These are phyloP conservation scores for Batrachochytrium dendrobatidis DNA, from an alignment of 371 early-diverging fungal genomes.

Conservation along the genomic window DNA sequence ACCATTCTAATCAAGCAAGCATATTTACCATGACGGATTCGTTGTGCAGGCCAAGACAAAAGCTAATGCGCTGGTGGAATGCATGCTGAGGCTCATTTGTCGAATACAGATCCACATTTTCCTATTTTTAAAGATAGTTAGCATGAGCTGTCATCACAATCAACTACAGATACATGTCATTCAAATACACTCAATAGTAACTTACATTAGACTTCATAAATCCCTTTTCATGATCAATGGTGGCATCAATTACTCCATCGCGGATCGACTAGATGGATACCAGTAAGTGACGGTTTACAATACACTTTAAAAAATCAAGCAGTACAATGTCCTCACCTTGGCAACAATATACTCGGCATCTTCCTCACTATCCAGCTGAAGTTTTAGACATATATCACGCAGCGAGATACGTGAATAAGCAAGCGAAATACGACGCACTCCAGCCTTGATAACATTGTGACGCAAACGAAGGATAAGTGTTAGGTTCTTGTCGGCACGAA, in stretches of 20 bases:
- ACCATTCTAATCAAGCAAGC: background rate
- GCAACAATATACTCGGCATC: slow-evolving; percentile 97
- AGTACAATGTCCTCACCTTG: slow-evolving; percentile 44
- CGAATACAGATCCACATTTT: slow-evolving; percentile 87
- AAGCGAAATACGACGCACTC: slow-evolving; percentile 89
- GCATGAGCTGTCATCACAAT: background rate
- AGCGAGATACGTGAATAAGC: slow-evolving; percentile 95
- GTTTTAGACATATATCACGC: slow-evolving; percentile 89
- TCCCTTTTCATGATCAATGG: slow-evolving; percentile 87
- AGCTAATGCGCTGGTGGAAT: slow-evolving; percentile 90
- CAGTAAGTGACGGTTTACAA: slow-evolving; percentile 3
- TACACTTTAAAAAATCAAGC: background rate
- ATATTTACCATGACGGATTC: slow-evolving; percentile 80
- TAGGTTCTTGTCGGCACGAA: slow-evolving; percentile 82
- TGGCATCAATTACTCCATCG: slow-evolving; percentile 96
- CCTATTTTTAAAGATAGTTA: slow-evolving; percentile 44
- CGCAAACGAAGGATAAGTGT: slow-evolving; percentile 79
- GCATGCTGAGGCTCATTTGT: slow-evolving; percentile 92
- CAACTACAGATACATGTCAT: background rate
- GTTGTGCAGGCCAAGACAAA: slow-evolving; percentile 91
- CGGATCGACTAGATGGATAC: slow-evolving; percentile 64
- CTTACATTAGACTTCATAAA: slow-evolving; percentile 78
- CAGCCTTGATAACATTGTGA: slow-evolving; percentile 98
- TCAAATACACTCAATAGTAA: background rate
- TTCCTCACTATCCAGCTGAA: slow-evolving; percentile 93